Evolutionary conservation across 345 rosid species (phyloP).

Genomic region (Lepidium didymum): DNA sequence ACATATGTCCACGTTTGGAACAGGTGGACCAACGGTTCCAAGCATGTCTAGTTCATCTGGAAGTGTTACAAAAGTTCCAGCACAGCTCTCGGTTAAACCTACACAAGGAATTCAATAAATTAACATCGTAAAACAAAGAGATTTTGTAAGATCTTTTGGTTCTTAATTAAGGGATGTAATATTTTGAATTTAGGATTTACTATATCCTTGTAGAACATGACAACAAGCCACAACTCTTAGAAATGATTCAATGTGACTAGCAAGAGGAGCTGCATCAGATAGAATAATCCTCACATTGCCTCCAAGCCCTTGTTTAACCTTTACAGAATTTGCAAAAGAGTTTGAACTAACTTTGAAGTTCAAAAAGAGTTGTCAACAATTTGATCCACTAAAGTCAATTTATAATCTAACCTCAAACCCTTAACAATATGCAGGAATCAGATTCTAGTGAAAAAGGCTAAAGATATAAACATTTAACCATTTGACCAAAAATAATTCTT

Average conservation of each 20-base stretch:
- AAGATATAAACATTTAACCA: too few relatives aligned
- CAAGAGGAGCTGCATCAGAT: constrained; percentile 87
- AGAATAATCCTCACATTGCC: constrained; percentile 72
- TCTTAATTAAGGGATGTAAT: neutral
- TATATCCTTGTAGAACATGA: constrained; percentile 93
- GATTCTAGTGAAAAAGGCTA: too few relatives aligned
- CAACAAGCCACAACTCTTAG: constrained; percentile 86
- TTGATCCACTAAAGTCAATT: too few relatives aligned
- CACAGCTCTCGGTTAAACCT: constrained; percentile 91
- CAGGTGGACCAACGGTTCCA: constrained; percentile 91
- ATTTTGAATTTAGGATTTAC: constrained; percentile 21
- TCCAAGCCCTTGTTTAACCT: constrained; percentile 86
- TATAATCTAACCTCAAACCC: too few relatives aligned
- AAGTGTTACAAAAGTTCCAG: constrained; percentile 74
- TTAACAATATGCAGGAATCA: too few relatives aligned
- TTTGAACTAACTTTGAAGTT: neutral
- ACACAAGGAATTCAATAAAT: neutral
- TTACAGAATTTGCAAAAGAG: neutral
- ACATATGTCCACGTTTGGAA: constrained; percentile 77
- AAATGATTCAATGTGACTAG: constrained; percentile 70
- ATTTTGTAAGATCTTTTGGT: neutral
- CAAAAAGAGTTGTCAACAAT: too few relatives aligned
- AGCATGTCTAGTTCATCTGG: constrained; percentile 69
- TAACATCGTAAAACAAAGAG: neutral
- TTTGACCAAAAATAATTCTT: too few relatives aligned